These are phyloP conservation scores for Plasmodiophora brassicae DNA, from an alignment of 208 protist genomes.

Conservation along the genomic window DNA sequence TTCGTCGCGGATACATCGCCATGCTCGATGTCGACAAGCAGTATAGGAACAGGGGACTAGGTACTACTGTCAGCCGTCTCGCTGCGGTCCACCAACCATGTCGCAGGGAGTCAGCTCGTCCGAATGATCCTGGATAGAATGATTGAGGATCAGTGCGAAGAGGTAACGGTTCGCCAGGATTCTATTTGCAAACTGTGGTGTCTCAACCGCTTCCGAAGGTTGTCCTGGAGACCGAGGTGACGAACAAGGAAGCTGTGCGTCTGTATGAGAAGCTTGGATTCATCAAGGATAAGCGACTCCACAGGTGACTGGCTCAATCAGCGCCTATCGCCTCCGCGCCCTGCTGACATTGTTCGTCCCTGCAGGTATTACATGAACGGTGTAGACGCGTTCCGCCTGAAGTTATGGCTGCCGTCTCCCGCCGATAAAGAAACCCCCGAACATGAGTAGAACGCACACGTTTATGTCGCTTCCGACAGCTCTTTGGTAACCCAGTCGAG, in stretches of 20 bases:
- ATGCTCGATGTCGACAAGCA: conserved; percentile 35
- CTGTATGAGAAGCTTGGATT: conserved; percentile 38
- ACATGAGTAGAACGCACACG: no score
- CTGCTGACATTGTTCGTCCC: neutral
- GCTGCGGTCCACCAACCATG: neutral
- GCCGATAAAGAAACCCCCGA: no score
- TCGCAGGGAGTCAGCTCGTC: conserved; percentile 34
- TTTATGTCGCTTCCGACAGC: no score
- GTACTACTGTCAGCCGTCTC: neutral
- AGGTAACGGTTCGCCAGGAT: neutral
- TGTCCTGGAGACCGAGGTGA: conserved; percentile 41
- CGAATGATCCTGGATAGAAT: conserved; percentile 14
- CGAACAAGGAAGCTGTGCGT: conserved; percentile 1
- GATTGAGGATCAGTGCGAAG: neutral
- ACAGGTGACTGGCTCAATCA: conserved; percentile 26
- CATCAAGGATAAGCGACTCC: conserved; percentile 38
- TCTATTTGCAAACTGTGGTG: neutral
- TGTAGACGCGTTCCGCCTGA: conserved; percentile 40
- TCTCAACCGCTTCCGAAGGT: neutral
- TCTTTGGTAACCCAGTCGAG: conserved; percentile 80
- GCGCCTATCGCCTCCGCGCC: neutral
- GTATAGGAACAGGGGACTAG: conserved; percentile 42
- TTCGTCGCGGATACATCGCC: conserved; percentile 20
- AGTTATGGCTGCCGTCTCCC: conserved; percentile 37
- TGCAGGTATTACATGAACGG: conserved; percentile 45